Evolutionary conservation across 2,329 filamentous ascomycete genomes (phyloP), one percentile per base, ranked within the genome.

Genomic region (Ophiocordyceps sinensis): DNA sequence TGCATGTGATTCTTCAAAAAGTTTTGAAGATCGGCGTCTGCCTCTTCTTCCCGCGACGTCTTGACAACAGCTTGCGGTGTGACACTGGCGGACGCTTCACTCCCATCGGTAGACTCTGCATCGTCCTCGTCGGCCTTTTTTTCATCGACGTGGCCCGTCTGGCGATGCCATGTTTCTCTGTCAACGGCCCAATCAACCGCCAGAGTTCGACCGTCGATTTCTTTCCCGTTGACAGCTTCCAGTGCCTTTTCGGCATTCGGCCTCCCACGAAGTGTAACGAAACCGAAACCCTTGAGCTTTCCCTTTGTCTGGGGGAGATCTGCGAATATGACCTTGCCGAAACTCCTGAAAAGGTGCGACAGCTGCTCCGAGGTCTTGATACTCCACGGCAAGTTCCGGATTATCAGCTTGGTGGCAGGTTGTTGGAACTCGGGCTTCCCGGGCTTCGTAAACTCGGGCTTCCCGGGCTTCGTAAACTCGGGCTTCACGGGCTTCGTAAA

Each of bases 141-240:
- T 4, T 50, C 51, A 12, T 38, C 53, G 6, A 64, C 59, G 2
- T 57, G 57, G 2, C 56, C 51, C 28, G 77, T 70, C 47, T 78
- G 68, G 45, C 77, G 71, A 46, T 88, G 75, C 86, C 86, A 98
- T 7, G 81, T 78, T 35, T 80, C 73, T 65, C 93, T 94, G 45
- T 95, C 86, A 4, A 96, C 87, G 28, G 93, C 89, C 85, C 86
- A 98, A 63, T 98, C 91, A 7, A 98, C 91, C 26, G 89, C 91
- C 45, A 98, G 62, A 9, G 80, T 82, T 52, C 91, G 75, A 2
- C 88, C 91, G 57, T 94, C 88, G 17, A 98, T 72, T 45, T 83
- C 77, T 58, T 85, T 95, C 44, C 89, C 91, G 61, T 96, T 98
- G 50, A 96, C 68, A 19, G 72, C 77, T 44, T 82, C 77, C 43